Evolutionary conservation across 2,329 filamentous ascomycete genomes (phyloP).

Genomic region (Volutella citrinella): DNA sequence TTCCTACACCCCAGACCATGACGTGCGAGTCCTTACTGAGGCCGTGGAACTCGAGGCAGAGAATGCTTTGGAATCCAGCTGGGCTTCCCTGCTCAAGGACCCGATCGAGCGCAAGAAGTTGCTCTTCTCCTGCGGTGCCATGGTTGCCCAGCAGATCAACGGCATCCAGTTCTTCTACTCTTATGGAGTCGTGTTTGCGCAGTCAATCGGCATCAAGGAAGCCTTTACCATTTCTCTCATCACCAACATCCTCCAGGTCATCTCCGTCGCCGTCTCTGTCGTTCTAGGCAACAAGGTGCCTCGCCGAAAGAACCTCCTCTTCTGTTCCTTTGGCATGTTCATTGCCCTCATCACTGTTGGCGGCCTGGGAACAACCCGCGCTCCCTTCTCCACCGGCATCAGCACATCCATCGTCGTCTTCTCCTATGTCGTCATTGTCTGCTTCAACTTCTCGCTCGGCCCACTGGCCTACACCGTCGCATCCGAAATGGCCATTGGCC

Average conservation of each 20-base stretch:
- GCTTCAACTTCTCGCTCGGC: constrained; percentile 40
- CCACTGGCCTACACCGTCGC: constrained; percentile 37
- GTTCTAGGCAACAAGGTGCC: constrained; percentile 33
- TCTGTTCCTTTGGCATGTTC: constrained; percentile 30
- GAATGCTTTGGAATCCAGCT: constrained; percentile 28
- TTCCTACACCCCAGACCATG: constrained; percentile 22
- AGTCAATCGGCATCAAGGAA: constrained; percentile 33
- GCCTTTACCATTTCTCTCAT: constrained; percentile 36
- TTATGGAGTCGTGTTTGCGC: constrained; percentile 36
- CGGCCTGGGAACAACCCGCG: constrained; percentile 12
- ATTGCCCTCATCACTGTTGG: constrained; percentile 27
- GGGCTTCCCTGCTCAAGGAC: constrained; percentile 34
- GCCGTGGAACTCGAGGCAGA: constrained; percentile 18
- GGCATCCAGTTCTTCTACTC: constrained; percentile 45
- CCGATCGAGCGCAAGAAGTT: constrained; percentile 42
- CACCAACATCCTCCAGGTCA: constrained; percentile 35
- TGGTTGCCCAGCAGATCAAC: constrained; percentile 43
- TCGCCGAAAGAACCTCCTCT: constrained; percentile 30
- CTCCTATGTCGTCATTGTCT: constrained; percentile 30
- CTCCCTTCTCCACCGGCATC: constrained; percentile 4
- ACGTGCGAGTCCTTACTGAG: constrained; percentile 16
- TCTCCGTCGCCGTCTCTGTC: constrained; percentile 31
- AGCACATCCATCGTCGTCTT: constrained; percentile 19
- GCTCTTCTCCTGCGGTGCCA: constrained; percentile 36
- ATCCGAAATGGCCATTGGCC: constrained; percentile 40